Conservation (phyloP, 257 asterid genomes). For the Phtheirospermum japonicum region DNA sequence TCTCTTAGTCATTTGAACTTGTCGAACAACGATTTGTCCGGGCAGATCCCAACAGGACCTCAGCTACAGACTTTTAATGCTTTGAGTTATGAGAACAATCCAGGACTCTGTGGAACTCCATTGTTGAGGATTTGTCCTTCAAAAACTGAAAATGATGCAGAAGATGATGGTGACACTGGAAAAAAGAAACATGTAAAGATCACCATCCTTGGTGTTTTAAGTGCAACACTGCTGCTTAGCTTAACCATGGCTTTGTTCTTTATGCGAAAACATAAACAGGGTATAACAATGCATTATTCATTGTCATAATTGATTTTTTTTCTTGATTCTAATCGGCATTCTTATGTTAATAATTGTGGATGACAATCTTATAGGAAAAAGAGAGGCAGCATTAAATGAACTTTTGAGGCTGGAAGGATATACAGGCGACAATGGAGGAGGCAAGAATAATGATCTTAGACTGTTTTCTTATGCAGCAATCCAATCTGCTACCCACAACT, state of each 20-base stretch:
- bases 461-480: conserved; percentile 41
- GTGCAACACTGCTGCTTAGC: conserved; percentile 21
- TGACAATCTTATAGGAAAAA: conserved; percentile 29
- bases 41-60: conserved; percentile 25
- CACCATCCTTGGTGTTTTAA: conserved; percentile 24
- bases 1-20: not conserved
- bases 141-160: not conserved
- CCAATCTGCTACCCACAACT: conserved; percentile 47
- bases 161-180: conserved; percentile 24
- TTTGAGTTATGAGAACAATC: not conserved
- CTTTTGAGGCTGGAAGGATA: conserved; percentile 42
- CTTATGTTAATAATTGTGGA: conserved; percentile 10
- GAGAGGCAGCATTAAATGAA: conserved; percentile 30
- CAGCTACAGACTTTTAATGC: conserved; percentile 17
- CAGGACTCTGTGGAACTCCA: conserved; percentile 13
- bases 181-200: conserved; percentile 24
- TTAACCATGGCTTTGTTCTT: conserved; percentile 22
- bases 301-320: too few relatives aligned
- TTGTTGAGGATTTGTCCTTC: conserved; percentile 11
- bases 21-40: conserved; percentile 19
- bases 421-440: conserved; percentile 34
- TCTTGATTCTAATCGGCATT: not conserved
- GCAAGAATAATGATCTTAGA: conserved; percentile 43
- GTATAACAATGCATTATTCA: conserved; percentile 2
- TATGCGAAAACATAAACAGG: conserved; percentile 23